These are phyloP conservation scores for Alternaria conjuncta DNA, from an alignment of 2,329 filamentous ascomycete genomes.

Conservation along the genomic window DNA sequence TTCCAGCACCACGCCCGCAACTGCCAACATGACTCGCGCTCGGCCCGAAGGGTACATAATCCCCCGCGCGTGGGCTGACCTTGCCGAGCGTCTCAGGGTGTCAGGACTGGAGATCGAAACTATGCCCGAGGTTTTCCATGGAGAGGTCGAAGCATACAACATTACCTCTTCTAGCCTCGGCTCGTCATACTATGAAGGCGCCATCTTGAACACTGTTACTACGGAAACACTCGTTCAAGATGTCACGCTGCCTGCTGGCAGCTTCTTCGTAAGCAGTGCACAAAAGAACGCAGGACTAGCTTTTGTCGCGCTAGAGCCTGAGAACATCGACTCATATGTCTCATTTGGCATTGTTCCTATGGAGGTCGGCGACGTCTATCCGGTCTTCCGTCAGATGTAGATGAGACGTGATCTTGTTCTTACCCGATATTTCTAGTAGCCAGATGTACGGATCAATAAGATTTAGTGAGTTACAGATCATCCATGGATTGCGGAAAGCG, in stretches of 20 bases:
- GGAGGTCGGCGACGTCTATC: constrained; percentile 45
- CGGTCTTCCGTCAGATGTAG: constrained; percentile 35
- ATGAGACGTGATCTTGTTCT: not conserved
- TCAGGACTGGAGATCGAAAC: constrained; percentile 45
- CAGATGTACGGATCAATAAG: not conserved
- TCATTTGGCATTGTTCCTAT: constrained; percentile 47
- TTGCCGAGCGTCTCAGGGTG: constrained; percentile 40
- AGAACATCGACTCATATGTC: constrained; percentile 48
- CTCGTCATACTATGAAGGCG: constrained; percentile 43
- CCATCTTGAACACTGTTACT: constrained; percentile 41
- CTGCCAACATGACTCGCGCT: constrained; percentile 43
- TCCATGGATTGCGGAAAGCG: not conserved
- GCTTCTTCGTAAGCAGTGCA: constrained; percentile 41
- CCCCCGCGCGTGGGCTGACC: constrained; percentile 43
- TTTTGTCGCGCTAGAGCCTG: constrained; percentile 48
- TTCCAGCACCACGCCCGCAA: constrained; percentile 43
- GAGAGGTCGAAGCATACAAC: constrained; percentile 44
- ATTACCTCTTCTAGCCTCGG: constrained; percentile 40
- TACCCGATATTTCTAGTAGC: too few species aligned
- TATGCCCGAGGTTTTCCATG: constrained; percentile 33
- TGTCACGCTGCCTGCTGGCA: constrained; percentile 40
- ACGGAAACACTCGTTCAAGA: constrained; percentile 31
- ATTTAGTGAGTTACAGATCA: not conserved
- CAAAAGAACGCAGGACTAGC: constrained; percentile 49
- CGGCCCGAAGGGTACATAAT: constrained; percentile 47